These are phyloP conservation scores for Tylopilus orsonianus DNA, from an alignment of 1,284 basidiomycete species.

Conservation along the genomic window DNA sequence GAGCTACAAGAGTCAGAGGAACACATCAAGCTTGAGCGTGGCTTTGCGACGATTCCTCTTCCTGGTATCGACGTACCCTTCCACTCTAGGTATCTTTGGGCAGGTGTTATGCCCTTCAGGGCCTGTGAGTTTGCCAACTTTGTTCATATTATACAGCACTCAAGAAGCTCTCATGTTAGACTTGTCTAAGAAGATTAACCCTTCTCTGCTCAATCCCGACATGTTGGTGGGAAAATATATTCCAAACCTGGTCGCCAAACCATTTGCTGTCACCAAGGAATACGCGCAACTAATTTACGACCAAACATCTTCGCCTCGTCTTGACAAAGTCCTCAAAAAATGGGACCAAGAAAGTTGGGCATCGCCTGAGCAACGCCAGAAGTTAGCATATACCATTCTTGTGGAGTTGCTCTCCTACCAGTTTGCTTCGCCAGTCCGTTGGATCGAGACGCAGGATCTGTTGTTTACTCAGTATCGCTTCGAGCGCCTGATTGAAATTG, in stretches of 20 bases:
- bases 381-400: constrained; percentile 92
- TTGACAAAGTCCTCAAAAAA: constrained; percentile 88
- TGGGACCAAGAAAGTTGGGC: constrained; percentile 96
- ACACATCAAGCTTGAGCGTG: constrained; percentile 93
- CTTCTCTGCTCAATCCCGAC: constrained; percentile 87
- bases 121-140: constrained; percentile 58
- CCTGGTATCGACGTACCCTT: constrained; percentile 99
- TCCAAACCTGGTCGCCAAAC: constrained; percentile 94
- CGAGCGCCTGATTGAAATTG: constrained; percentile 93
- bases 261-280: constrained; percentile 86
- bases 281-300: constrained; percentile 96
- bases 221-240: constrained; percentile 94
- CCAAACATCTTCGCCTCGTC: constrained; percentile 89
- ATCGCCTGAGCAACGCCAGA: constrained; percentile 79
- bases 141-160: constrained; percentile 15
- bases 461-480: constrained; percentile 90
- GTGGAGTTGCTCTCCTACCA: constrained; percentile 97
- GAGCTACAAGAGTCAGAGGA: constrained; percentile 82
- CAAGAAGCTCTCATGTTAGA: constrained; percentile 49
- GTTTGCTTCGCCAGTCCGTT: constrained; percentile 93
- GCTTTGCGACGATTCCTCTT: constrained; percentile 93
- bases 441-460: constrained; percentile 98
- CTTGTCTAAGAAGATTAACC: constrained; percentile 96
- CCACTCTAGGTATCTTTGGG: constrained; percentile 98
- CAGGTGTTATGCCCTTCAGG: constrained; percentile 96